phyloP scores from a whole-genome alignment of 2,329 filamentous ascomycete genomes.

The Beauveria brongniartii region DNA sequence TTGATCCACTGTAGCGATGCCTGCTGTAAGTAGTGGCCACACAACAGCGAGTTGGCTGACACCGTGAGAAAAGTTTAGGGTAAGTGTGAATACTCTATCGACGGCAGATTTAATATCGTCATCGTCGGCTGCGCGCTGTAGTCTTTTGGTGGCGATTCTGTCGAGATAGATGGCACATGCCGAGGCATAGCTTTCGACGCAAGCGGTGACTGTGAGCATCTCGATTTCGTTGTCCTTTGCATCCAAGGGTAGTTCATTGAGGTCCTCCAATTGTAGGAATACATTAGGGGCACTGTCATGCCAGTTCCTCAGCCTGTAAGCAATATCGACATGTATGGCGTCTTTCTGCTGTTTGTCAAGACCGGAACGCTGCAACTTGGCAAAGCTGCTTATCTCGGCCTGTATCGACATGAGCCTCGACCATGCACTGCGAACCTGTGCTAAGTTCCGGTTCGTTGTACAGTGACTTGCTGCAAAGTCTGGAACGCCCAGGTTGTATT shows the following conservation, averaged over 20 bases:
- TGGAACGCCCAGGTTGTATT: constrained; percentile 22
- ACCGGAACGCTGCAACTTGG: constrained; percentile 2
- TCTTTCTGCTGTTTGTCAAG: constrained; percentile 3
- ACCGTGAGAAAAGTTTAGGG: constrained; percentile 9
- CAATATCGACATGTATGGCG: constrained; percentile 9
- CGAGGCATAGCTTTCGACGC: constrained; percentile 12
- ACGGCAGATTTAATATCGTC: background rate
- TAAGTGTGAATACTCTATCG: constrained; percentile 1
- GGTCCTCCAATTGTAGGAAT: background rate
- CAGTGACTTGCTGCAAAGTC: constrained; percentile 7
- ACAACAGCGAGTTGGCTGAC: constrained; percentile 5
- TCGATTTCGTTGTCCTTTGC: constrained; percentile 8
- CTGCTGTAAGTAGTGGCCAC: constrained; percentile 1
- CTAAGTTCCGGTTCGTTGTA: constrained; percentile 8
- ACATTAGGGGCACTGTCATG: constrained; percentile 13
- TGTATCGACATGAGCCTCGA: constrained; percentile 16
- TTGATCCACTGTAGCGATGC: background rate
- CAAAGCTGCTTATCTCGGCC: constrained; percentile 14
- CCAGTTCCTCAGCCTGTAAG: constrained; percentile 12
- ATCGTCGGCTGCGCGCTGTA: background rate
- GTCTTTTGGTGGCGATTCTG: constrained; percentile 5
- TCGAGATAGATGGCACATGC: constrained; percentile 14
- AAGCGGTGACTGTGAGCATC: constrained; percentile 12
- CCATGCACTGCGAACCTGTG: constrained; percentile 15
- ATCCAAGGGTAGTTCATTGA: background rate